Conservation (phyloP, 257 asterid genomes). For the Misopates orontium region DNA sequence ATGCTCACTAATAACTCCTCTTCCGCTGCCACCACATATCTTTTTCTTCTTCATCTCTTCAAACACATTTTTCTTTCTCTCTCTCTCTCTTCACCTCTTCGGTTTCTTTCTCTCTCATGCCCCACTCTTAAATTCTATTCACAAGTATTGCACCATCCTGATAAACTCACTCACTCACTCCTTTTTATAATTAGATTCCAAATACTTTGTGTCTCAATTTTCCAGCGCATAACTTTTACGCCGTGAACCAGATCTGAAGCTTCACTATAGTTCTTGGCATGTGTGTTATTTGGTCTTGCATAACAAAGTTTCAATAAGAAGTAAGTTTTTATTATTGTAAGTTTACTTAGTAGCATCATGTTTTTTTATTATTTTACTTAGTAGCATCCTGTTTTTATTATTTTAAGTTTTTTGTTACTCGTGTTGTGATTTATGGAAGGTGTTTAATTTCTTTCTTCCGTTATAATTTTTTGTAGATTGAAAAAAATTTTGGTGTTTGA, state of each 20-base stretch:
- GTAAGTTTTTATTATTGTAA: slow-evolving; percentile 22
- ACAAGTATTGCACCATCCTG: slow-evolving; percentile 26
- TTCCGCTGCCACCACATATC: slow-evolving; percentile 47
- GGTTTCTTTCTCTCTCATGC: slow-evolving; percentile 32
- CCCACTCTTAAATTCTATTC: slow-evolving; percentile 37
- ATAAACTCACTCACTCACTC: neutral
- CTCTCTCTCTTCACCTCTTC: neutral
- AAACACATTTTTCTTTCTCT: neutral
- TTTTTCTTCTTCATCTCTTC: slow-evolving; percentile 32
- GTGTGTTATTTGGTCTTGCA: slow-evolving; percentile 29
- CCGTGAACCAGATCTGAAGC: slow-evolving; percentile 47
- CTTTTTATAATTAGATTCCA: too few species aligned
- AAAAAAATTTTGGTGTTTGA: neutral
- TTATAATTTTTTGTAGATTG: slow-evolving; percentile 5
- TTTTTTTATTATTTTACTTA: neutral
- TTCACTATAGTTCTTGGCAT: slow-evolving; percentile 20
- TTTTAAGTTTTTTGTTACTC: neutral
- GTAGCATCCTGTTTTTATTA: neutral
- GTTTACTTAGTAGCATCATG: neutral
- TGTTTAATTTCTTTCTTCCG: slow-evolving; percentile 11
- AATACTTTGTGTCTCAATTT: too few species aligned
- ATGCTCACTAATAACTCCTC: slow-evolving; percentile 87
- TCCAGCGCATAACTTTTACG: too few species aligned
- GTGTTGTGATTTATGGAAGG: neutral
- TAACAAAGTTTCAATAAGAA: slow-evolving; percentile 11